Base-by-base conservation (phyloP, 2,329 filamentous ascomycete genomes). In the Trichophyton equinum region DNA sequence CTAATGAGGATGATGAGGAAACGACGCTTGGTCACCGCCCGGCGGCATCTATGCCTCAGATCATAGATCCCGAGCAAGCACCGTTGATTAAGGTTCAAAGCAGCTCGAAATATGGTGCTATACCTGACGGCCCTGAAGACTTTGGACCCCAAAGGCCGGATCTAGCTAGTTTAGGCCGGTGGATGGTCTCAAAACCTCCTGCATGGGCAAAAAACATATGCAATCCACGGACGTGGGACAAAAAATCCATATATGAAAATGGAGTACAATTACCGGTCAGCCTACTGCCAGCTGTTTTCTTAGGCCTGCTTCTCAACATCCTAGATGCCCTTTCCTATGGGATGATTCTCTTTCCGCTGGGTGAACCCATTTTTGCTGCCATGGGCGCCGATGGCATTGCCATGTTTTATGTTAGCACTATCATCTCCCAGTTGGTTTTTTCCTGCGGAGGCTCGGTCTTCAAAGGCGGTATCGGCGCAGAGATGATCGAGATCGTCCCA, bases 371-470 rank as follows among this genome's bases (percentile, higher is more conserved):
- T 20, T 99, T 99, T 72, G 83, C 87, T 30, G 82, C 87, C 64
- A 83, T 97, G 5, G 94, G 92, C 1, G 86, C 92, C 0, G 92
- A 96, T 61, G 94, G 94, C 25, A 96, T 99, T 61, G 96, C 94
- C 0, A 96, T 99, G 75, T 99, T 97, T 76, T 99, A 97, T 72
- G 89, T 99, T 67, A 96, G 91, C 79, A 96, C 91, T 61, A 96
- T 99, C 64, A 82, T 97, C 46, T 88, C 94, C 0, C 94, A 99
- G 71, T 74, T 99, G 58, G 88, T 90, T 15, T 97, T 92, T 71
- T 96, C 92, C 0, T 81, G 81, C 20, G 85, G 85, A 2, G 88
- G 90, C 0, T 96, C 91, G 68, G 85, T 89, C 38, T 99, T 99
- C 76, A 87, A 83, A 66, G 92, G 94, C 15, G 91, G 89, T 2